Base-by-base conservation (phyloP, 164 flowering plant species). In the Kingdonia uniflora region DNA sequence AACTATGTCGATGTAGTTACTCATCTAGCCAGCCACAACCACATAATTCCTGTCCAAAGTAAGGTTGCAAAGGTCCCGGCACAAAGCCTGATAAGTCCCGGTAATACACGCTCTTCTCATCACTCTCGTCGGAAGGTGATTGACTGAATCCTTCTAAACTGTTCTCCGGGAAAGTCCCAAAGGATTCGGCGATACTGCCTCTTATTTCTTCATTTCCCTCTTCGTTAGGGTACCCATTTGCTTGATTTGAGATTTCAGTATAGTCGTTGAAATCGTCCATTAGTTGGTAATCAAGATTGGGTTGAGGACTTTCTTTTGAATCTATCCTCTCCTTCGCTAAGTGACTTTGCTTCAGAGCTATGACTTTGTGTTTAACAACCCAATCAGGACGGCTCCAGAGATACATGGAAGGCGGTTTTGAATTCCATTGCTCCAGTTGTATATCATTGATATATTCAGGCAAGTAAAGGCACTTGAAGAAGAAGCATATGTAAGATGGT, bases 351-450 rank as follows among this genome's bases (percentile, higher is more conserved):
- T 70, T 64, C 42, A 60, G 37, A 54, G 96, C 97, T 47, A 85
- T 80, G 11, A 43, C 66, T 58, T 33, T 80, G 74, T 87, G 82
- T 53, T 52, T 69, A 1, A 63, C 52, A 16, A 81, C 72, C 81
- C 83, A 88, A 63, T 82, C 94, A 25, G 42, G 69, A 16, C 76
- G 84, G 59, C 99, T 92, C 97, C 97, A 92, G 12, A 92, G 81
- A 68, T 71, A 84, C 25, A 88, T 87, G 7, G 62, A 66, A 17
- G 99, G 92, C 13, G 92, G 62, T 15, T 37, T 71, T n/a, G 54
- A 4, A 51, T 88, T 92, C 95, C 95, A 84, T 35, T 92, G 87
- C 14, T 82, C 95, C 68, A 85, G 58, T 70, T 81, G 85, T 52
- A 77, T 79, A 71, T 80, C 84, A 52, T 78, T 61, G 8, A 55